Base-by-base conservation (phyloP, 805 yeast species). In the Spathaspora gorwiae region DNA sequence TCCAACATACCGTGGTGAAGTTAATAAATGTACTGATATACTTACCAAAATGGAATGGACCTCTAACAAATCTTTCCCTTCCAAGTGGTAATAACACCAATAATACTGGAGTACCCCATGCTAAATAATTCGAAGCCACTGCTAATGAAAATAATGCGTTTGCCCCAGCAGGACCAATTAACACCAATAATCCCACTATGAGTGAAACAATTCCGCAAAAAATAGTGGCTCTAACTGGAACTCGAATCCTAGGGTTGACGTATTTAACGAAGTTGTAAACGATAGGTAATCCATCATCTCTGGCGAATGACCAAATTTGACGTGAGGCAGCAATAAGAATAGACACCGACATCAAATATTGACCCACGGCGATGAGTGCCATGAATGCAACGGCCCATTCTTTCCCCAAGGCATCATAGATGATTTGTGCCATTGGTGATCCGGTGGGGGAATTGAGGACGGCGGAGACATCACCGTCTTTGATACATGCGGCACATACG, bases 251-350 rank as follows among this genome's bases (percentile, higher is more conserved):
- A 44, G 72, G 66, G 54, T 82, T 68, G 38, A 84, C 84, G 37
- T 66, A 75, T 51, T 80, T 78, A 49, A 83, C 68, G 55, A 65
- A 68, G 52, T 53, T 54, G 26, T 67, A 60, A 12, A 81, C 69
- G 49, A 80, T 69, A 9, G 89, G 89, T 44, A 83, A 68, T 13
- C 87, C 87, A 54, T 81, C 79, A 59, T 83, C 89, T 64, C 89
- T 76, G 35, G 85, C 79, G 57, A 82, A 80, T 1, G 87, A 86
- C 79, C 83, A 83, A 42, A 80, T 70, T 59, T 81, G 87, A 59
- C 87, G 74, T 6, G 85, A 80, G 5, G 76, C 72, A 11, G 87
- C 86, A 34, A 80, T 74, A 39, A 80, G 64, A 43, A 76, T 72
- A 3, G 83, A 77, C 29, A 78, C 70, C 13, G 83, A 83, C 85